Evolutionary conservation across 257 asterid genomes (phyloP).

Genomic region (Fraxinus cuspidata): DNA sequence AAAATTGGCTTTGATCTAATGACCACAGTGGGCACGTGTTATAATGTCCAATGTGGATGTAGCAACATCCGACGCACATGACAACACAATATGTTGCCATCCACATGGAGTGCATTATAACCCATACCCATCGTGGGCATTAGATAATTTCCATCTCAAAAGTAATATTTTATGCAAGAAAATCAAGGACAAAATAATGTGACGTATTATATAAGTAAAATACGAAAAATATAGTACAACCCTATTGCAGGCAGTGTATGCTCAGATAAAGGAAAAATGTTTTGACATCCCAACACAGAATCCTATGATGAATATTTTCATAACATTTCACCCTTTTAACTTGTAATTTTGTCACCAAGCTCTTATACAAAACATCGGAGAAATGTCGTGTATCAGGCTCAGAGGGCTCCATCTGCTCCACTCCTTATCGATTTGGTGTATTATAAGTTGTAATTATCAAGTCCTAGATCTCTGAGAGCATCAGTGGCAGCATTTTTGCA

Average conservation of each 20-base stretch:
- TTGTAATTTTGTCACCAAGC: not conserved
- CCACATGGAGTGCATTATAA: too few relatives aligned
- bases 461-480: slow-evolving; percentile 82
- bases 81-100: too few relatives aligned
- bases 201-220: not conserved
- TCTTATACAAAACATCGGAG: not conserved
- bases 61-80: too few relatives aligned
- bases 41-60: too few relatives aligned
- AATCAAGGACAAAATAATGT: not conserved
- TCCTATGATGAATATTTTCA: not conserved
- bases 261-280: not conserved
- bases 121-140: too few relatives aligned
- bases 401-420: not conserved
- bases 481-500: slow-evolving; percentile 91
- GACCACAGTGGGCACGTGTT: too few relatives aligned
- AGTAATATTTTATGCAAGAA: not conserved
- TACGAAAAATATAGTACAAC: not conserved
- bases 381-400: not conserved
- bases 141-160: too few relatives aligned
- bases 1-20: too few relatives aligned
- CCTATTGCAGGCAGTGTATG: not conserved
- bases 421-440: not conserved
- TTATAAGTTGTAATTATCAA: slow-evolving; percentile 70
- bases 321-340: not conserved
- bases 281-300: not conserved